A percentile compares a stretch with the other conserved stretches of the same genome.
phyloP scores from a whole-genome alignment of 2,329 filamentous ascomycete species.

The Pyrenophora teres region DNA sequence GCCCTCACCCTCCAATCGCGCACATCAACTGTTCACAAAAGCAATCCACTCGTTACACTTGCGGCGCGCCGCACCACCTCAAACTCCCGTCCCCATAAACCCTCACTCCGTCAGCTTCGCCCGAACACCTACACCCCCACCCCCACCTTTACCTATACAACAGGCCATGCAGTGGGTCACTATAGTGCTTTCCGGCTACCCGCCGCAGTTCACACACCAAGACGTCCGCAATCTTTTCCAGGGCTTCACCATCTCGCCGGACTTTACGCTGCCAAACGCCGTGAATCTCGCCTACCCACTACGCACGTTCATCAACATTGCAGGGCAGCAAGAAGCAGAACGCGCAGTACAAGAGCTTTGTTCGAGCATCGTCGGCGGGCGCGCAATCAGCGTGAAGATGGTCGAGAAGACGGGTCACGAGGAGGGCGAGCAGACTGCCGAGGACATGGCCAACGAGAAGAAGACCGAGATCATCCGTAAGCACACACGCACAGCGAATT shows the following conservation, averaged over 20 bases:
- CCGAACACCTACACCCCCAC: neutral
- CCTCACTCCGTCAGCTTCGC: neutral
- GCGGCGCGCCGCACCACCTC: conserved; percentile 3
- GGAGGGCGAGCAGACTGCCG: conserved; percentile 6
- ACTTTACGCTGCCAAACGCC: conserved; percentile 10
- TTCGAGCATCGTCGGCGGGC: conserved; percentile 4
- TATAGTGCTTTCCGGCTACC: conserved; percentile 19
- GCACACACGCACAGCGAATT: neutral
- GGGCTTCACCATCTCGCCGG: conserved; percentile 11
- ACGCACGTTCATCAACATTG: conserved; percentile 11
- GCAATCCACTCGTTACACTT: conserved; percentile 5
- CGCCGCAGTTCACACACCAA: conserved; percentile 8
- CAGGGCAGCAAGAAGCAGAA: conserved; percentile 5
- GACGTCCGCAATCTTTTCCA: conserved; percentile 15
- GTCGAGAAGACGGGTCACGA: conserved; percentile 5
- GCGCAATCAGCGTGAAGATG: conserved; percentile 6
- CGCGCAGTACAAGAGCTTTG: conserved; percentile 12
- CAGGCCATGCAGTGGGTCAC: conserved; percentile 2
- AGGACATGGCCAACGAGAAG: conserved; percentile 15
- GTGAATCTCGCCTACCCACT: conserved; percentile 15
- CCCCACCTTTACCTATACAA: neutral
- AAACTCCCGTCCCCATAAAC: neutral
- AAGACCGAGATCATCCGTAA: conserved; percentile 20
- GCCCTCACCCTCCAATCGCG: neutral
- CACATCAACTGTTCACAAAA: conserved; percentile 6